Evolutionary conservation across 2,329 filamentous ascomycete species (phyloP).

Genomic region (Parastagonospora avenae): DNA sequence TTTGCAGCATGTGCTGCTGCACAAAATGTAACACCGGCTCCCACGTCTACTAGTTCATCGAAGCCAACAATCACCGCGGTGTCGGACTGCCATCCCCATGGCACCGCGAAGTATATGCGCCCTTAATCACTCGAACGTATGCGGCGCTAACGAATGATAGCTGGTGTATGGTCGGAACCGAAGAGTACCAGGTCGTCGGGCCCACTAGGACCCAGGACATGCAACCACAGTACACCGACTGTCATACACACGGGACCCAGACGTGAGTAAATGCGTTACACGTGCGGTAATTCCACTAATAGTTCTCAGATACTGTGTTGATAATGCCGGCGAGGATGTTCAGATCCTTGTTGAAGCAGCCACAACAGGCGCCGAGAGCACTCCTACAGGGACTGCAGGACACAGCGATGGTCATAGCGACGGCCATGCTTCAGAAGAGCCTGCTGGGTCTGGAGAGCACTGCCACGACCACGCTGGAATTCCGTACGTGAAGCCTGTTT

Average conservation of each 20-base stretch:
- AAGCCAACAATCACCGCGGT: slow-evolving; percentile 51
- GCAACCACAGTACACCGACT: slow-evolving; percentile 67
- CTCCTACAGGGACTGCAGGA: no score
- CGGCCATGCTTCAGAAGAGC: slow-evolving; percentile 17
- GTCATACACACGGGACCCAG: slow-evolving; percentile 65
- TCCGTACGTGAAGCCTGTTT: slow-evolving; percentile 59
- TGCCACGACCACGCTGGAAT: slow-evolving; percentile 79
- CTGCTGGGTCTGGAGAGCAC: slow-evolving; percentile 26
- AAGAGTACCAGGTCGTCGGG: slow-evolving; percentile 53
- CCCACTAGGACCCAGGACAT: slow-evolving; percentile 62
- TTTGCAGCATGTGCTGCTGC: slow-evolving; percentile 18
- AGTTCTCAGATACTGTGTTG: slow-evolving; percentile 64
- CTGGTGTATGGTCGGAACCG: slow-evolving; percentile 52
- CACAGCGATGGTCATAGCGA: slow-evolving; percentile 22
- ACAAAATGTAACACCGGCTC: slow-evolving; percentile 16
- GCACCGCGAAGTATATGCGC: slow-evolving; percentile 48
- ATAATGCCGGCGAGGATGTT: slow-evolving; percentile 65
- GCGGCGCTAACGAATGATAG: slow-evolving; percentile 32
- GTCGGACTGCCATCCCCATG: slow-evolving; percentile 60
- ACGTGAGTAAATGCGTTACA: slow-evolving; percentile 53
- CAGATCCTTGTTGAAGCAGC: slow-evolving; percentile 52
- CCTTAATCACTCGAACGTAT: background rate
- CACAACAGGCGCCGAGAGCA: no score
- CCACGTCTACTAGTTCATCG: slow-evolving; percentile 10
- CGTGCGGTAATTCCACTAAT: slow-evolving; percentile 3